phyloP scores from a whole-genome alignment of 345 rosid genomes.

The Excoecaria cochinchinensis region DNA sequence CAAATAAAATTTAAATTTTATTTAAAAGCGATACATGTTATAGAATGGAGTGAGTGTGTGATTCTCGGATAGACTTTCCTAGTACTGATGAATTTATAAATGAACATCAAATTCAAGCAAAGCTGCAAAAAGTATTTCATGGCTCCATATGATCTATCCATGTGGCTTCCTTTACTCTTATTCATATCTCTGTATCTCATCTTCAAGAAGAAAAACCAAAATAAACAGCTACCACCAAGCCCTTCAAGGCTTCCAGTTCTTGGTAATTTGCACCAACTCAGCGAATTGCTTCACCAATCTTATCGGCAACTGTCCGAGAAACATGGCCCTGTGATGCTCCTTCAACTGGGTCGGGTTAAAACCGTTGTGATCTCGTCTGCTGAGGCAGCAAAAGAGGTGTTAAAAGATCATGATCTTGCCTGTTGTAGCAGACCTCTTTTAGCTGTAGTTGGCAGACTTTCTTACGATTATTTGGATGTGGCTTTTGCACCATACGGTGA shows the following conservation, averaged over 20 bases:
- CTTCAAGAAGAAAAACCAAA: neutral
- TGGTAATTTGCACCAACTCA: conserved; percentile 23
- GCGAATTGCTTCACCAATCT: conserved; percentile 8
- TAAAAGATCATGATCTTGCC: conserved; percentile 23
- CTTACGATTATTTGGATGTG: conserved; percentile 20
- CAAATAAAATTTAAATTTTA: too few relatives aligned
- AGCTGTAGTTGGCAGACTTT: conserved; percentile 5
- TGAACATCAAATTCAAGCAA: too few relatives aligned
- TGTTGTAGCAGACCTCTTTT: conserved; percentile 17
- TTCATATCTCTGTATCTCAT: neutral
- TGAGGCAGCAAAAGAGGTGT: conserved; percentile 27
- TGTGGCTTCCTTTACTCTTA: neutral
- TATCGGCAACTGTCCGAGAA: conserved; percentile 4
- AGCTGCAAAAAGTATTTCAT: too few relatives aligned
- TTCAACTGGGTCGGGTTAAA: conserved; percentile 10
- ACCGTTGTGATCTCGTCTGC: conserved; percentile 21
- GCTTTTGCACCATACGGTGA: conserved; percentile 20
- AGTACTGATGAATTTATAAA: too few relatives aligned
- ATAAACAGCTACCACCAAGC: conserved; percentile 13
- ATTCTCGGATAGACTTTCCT: too few relatives aligned
- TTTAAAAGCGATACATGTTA: too few relatives aligned
- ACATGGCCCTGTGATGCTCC: conserved; percentile 23
- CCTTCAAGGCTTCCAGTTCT: conserved; percentile 20
- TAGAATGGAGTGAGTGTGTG: too few relatives aligned
- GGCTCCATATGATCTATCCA: too few relatives aligned